Evolutionary conservation across 352 stramenopile genomes (phyloP).

Genomic region (Pythium guiyangense): DNA sequence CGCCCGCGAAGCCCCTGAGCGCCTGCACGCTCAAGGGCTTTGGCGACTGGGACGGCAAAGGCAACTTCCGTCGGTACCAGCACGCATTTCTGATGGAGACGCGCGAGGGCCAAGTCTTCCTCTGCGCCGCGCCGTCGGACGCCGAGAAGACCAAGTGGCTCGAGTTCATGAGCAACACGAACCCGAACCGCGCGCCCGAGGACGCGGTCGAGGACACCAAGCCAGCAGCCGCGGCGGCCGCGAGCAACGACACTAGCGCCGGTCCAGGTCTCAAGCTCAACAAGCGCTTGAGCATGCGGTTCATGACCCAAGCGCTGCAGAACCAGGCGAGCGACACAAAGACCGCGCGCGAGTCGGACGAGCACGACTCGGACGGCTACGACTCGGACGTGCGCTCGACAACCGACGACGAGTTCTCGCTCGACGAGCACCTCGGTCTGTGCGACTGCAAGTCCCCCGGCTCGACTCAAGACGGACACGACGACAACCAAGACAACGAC

Average conservation of each 20-base stretch:
- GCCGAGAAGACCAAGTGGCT: slow-evolving; percentile 64
- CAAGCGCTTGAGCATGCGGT: slow-evolving; percentile 9
- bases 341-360: neutral
- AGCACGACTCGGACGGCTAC: neutral
- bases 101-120: slow-evolving; percentile 63
- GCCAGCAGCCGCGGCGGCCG: neutral
- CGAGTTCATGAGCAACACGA: slow-evolving; percentile 36
- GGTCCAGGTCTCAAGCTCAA: neutral
- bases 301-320: slow-evolving; percentile 3
- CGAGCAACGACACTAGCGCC: neutral
- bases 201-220: neutral
- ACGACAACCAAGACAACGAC: neutral
- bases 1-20: slow-evolving; percentile 47
- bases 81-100: slow-evolving; percentile 75
- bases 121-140: slow-evolving; percentile 51
- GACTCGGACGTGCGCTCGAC: slow-evolving; percentile 1
- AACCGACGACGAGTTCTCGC: neutral
- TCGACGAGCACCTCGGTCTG: slow-evolving; percentile 1
- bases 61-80: slow-evolving; percentile 68
- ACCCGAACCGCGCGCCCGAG: neutral
- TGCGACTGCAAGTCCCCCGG: neutral
- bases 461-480: too few species aligned
- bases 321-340: slow-evolving; percentile 1
- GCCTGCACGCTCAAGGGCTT: slow-evolving; percentile 66
- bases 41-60: slow-evolving; percentile 73